Evolutionary conservation across 2,329 filamentous ascomycete species (phyloP), one percentile per base, ranked within the genome.

Genomic region (Graphium sp.): DNA sequence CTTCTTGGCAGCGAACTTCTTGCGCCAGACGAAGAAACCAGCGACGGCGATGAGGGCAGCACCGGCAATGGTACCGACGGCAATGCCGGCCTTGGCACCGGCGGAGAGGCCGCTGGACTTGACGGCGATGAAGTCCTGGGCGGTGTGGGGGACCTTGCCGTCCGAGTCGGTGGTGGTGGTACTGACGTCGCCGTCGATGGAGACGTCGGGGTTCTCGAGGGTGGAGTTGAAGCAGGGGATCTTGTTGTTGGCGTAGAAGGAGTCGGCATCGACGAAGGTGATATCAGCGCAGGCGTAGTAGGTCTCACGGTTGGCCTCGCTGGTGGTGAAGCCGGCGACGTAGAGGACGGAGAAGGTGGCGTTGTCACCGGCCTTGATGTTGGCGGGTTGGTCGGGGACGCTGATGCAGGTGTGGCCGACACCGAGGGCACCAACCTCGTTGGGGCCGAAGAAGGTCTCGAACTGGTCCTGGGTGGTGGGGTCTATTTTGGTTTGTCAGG

Each of bases 321-420:
- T 43, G 33, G 48, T n/a, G n/a, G n/a, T 43, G 32, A 45, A 49
- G 33, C 49, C 45, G 28, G 50, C 45, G 33, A 38, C 44, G 41
- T 57, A 57, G 31, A 45, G 45, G 32, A 56, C 41, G 37, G 55
- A 53, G 26, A 56, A 44, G 9, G 54, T 58, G 6, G 54, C 53
- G 36, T 53, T 53, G 14, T 41, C 41, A 9, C 53, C 53, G 9
- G 44, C 35, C 11, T 33, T 22, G 25, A 47, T 38, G 22, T 32
- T 37, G 15, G 36, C 31, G 16, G 50, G 42, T 2, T 43, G 35
- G 30, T 41, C 33, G 18, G 43, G 41, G 27, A 52, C 34, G 27
- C 35, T 37, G 37, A 53, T 44, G 39, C 53, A 57, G 29, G 50
- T 48, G 37, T 56, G 52, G 27, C 51, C 51, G n/a, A 47, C 44